Percentiles rank a stretch among this genome's conserved stretches.
Conservation (phyloP, 2,329 filamentous ascomycete genomes). For the Chalaropsis thielavioides region DNA sequence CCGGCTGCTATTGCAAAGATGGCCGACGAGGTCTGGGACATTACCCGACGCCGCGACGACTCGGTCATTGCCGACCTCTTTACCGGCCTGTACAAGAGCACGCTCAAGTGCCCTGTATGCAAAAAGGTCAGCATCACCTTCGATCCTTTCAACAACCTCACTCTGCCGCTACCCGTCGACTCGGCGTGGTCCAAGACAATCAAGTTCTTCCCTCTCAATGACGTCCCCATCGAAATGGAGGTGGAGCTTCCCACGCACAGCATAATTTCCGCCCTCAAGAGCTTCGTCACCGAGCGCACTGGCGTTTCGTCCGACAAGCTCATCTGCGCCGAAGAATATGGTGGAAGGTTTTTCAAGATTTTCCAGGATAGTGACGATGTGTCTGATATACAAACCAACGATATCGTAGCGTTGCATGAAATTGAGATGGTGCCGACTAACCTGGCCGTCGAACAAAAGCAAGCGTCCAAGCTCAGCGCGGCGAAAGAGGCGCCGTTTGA, state of each 20-base stretch:
- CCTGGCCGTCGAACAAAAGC: constrained; percentile 35
- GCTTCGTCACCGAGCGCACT: constrained; percentile 51
- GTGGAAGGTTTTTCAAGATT: constrained; percentile 71
- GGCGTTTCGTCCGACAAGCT: constrained; percentile 50
- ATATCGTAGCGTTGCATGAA: constrained; percentile 58
- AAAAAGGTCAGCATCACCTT: constrained; percentile 97
- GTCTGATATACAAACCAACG: constrained; percentile 55
- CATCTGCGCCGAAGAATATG: constrained; percentile 73
- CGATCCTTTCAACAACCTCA: constrained; percentile 91
- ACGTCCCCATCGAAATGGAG: constrained; percentile 53
- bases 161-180: constrained; percentile 76
- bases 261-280: constrained; percentile 53
- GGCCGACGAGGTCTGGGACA: constrained; percentile 78
- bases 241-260: constrained; percentile 70
- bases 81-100: constrained; percentile 97
- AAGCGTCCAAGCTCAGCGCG: constrained; percentile 33
- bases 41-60: constrained; percentile 83
- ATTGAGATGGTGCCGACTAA: constrained; percentile 69
- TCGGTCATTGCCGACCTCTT: constrained; percentile 93
- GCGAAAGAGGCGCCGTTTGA: constrained; percentile 39
- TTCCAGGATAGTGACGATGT: constrained; percentile 56
- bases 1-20: constrained; percentile 66
- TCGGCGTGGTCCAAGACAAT: constrained; percentile 64
- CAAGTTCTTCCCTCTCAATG: constrained; percentile 63
- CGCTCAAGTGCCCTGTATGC: constrained; percentile 78